Evolutionary conservation across 768 basidiomycete genomes (phyloP).

Genomic region (Boletus coccyginus): DNA sequence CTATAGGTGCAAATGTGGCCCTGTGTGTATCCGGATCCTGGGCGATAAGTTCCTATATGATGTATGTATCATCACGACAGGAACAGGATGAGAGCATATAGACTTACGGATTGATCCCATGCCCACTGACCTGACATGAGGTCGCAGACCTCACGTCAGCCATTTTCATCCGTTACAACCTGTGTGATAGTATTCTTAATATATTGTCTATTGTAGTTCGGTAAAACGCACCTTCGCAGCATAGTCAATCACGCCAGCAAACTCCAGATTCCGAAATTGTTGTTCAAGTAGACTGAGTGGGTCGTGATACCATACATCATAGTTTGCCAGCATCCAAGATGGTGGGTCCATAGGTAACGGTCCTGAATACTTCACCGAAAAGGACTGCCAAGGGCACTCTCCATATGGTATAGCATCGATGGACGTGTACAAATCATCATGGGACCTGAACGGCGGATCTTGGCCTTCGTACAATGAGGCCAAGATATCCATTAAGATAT

Average conservation of each 20-base stretch:
- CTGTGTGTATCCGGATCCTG: slow-evolving; percentile 14
- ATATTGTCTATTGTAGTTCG: too few relatives aligned
- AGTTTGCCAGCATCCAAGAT: not conserved
- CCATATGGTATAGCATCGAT: not conserved
- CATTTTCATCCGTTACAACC: not conserved
- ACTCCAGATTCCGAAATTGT: not conserved
- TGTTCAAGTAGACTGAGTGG: not conserved
- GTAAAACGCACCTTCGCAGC: not conserved
- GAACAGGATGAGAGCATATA: too few relatives aligned
- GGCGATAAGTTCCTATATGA: slow-evolving; percentile 21
- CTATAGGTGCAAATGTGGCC: slow-evolving; percentile 10
- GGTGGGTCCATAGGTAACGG: not conserved
- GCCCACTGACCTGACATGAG: too few relatives aligned
- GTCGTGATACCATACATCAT: not conserved
- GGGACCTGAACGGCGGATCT: not conserved
- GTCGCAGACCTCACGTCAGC: not conserved
- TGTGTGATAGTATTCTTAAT: too few relatives aligned
- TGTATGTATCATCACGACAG: too few relatives aligned
- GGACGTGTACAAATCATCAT: not conserved
- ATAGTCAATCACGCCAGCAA: not conserved
- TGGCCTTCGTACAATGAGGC: not conserved
- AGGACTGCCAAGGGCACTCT: not conserved
- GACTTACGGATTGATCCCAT: slow-evolving; percentile 1
- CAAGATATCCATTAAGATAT: not conserved
- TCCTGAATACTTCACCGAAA: not conserved